A percentile compares a stretch with the other conserved stretches of the same genome.
These are phyloP conservation scores for Paraphaeosphaeria minitans DNA, from an alignment of 2,329 filamentous ascomycete genomes.

Conservation along the genomic window DNA sequence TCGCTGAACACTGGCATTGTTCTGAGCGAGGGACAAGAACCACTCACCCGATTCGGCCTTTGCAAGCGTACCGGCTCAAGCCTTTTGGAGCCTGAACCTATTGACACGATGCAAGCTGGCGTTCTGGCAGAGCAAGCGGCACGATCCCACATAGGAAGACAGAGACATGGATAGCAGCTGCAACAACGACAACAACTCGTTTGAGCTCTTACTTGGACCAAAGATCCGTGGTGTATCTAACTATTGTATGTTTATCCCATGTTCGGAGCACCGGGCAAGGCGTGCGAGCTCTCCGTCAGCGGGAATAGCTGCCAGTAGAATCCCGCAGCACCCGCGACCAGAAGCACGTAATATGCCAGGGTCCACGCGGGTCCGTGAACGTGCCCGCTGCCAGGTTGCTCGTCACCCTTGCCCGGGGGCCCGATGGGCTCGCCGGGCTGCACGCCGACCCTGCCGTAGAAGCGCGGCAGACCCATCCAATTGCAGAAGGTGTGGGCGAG, in stretches of 20 bases:
- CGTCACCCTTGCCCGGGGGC: conserved; percentile 37
- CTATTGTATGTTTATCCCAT: conserved; percentile 13
- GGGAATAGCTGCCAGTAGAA: conserved; percentile 76
- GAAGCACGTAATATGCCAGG: conserved; percentile 75
- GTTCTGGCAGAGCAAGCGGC: too few relatives aligned
- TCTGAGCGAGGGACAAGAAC: too few relatives aligned
- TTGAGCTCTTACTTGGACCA: not conserved
- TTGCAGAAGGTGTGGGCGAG: conserved; percentile 90
- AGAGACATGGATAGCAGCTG: too few relatives aligned
- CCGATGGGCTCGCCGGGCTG: conserved; percentile 54
- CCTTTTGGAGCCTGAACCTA: too few relatives aligned
- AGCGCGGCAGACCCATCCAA: conserved; percentile 81
- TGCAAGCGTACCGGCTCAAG: too few relatives aligned
- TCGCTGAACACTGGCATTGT: too few relatives aligned
- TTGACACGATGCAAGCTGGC: too few relatives aligned
- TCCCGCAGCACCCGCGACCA: conserved; percentile 70
- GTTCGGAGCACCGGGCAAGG: conserved; percentile 47
- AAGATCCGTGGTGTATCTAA: not conserved
- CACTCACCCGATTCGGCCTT: too few relatives aligned
- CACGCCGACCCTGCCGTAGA: conserved; percentile 76
- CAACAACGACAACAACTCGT: too few relatives aligned
- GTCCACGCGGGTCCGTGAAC: conserved; percentile 65
- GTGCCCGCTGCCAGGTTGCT: conserved; percentile 47
- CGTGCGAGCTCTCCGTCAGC: conserved; percentile 68
- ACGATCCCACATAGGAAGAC: too few relatives aligned